phyloP scores from a whole-genome alignment of 192 early-diverging fungal species.

The Phlyctochytrium planicorne region DNA sequence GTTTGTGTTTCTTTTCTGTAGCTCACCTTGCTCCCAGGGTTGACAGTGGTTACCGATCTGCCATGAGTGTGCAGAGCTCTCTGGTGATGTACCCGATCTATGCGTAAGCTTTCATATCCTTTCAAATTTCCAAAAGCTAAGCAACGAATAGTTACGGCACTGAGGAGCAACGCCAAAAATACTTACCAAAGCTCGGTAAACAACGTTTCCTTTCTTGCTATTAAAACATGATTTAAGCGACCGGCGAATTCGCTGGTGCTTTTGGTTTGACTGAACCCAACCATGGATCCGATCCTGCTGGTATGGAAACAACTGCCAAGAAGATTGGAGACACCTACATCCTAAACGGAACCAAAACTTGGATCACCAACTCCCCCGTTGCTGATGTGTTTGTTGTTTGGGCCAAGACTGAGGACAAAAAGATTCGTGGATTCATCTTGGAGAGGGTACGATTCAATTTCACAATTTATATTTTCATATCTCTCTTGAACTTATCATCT shows the following conservation, averaged over 20 bases:
- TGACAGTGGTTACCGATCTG: conserved; percentile 94
- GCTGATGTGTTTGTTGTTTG: conserved; percentile 96
- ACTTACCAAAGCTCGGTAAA: conserved; percentile 82
- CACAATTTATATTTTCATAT: too few species aligned
- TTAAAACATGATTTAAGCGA: conserved; percentile 52
- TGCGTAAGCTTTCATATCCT: conserved; percentile 45
- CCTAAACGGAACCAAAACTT: conserved; percentile 91
- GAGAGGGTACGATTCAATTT: conserved; percentile 83
- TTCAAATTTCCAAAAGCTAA: background rate
- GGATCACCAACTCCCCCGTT: conserved; percentile 99
- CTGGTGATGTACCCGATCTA: conserved; percentile 98
- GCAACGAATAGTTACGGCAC: conserved; percentile 67
- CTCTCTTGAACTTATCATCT: too few species aligned
- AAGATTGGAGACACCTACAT: conserved; percentile 70
- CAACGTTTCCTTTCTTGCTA: conserved; percentile 8
- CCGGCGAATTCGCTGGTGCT: conserved; percentile 81
- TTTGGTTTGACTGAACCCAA: conserved; percentile 99
- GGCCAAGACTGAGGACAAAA: conserved; percentile 85
- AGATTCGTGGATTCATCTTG: conserved; percentile 92
- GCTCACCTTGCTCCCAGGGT: conserved; percentile 59
- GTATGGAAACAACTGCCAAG: conserved; percentile 88
- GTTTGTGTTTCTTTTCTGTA: background rate
- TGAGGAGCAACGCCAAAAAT: conserved; percentile 85
- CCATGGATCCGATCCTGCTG: conserved; percentile 90
- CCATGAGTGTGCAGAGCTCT: conserved; percentile 98